Conservation (phyloP, 371 early-diverging fungal genomes). For the Rhizopus stolonifer region DNA sequence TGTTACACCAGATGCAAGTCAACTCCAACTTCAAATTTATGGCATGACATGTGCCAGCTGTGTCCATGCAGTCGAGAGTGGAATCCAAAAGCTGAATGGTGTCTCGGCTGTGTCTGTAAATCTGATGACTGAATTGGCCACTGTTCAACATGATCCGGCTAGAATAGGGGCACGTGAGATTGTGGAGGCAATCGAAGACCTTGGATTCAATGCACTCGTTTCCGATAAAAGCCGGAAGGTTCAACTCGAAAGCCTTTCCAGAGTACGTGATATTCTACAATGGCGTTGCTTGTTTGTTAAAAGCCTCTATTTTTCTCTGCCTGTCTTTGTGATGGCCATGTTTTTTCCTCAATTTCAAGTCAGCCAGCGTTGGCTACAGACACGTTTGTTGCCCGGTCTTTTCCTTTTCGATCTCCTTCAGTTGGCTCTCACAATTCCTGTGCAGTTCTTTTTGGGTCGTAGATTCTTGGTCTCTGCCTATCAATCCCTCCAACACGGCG, state of each 20-base stretch:
- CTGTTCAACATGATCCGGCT: constrained; percentile 3
- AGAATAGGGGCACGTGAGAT: constrained; percentile 75
- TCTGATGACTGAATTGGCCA: constrained; percentile 61
- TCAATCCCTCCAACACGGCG: constrained; percentile 76
- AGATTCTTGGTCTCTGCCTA: constrained; percentile 80
- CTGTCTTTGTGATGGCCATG: constrained; percentile 85
- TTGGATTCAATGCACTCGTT: constrained; percentile 88
- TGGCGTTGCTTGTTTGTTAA: constrained; percentile 71
- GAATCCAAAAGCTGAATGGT: constrained; percentile 59
- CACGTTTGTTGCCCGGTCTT: constrained; percentile 58
- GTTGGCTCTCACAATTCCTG: constrained; percentile 73
- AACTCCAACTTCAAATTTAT: constrained; percentile 72
- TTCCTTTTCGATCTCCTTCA: constrained; percentile 61
- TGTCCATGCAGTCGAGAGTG: constrained; percentile 73
- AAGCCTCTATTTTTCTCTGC: constrained; percentile 72
- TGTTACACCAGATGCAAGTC: too few species aligned
- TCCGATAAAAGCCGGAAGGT: constrained; percentile 55
- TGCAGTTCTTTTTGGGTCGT: constrained; percentile 86
- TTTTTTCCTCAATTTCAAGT: constrained; percentile 66
- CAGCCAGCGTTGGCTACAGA: constrained; percentile 32
- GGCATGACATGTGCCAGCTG: constrained; percentile 92
- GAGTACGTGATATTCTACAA: constrained; percentile 82
- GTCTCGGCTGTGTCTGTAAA: constrained; percentile 71
- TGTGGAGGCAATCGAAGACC: constrained; percentile 72
- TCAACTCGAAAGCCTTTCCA: constrained; percentile 88